Conservation (phyloP, 1,284 basidiomycete species). For the Ustilago trichophora region DNA sequence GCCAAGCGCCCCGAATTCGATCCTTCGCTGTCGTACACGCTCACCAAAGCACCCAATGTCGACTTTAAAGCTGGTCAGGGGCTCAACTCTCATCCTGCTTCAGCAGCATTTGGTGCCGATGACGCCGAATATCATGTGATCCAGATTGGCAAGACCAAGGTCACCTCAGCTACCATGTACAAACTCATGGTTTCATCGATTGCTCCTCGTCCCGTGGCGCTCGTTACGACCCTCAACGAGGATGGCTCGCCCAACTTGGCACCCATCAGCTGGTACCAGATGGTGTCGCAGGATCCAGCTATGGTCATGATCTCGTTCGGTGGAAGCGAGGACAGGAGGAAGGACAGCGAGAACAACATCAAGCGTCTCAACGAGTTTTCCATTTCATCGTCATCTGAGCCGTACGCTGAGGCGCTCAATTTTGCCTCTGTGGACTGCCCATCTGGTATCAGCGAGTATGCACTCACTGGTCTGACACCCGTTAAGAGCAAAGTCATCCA, state of each 20-base stretch:
- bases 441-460: conserved; percentile 46
- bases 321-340: conserved; percentile 38
- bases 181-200: conserved; percentile 56
- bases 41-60: conserved; percentile 36
- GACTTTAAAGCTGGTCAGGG: conserved; percentile 48
- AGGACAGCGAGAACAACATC: conserved; percentile 57
- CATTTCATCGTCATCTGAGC: conserved; percentile 48
- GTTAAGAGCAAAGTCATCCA: conserved; percentile 46
- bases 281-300: conserved; percentile 56
- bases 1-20: conserved; percentile 30
- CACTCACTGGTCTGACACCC: conserved; percentile 53
- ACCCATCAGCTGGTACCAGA: conserved; percentile 58
- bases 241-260: conserved; percentile 49
- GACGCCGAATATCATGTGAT: conserved; percentile 45
- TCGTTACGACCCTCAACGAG: conserved; percentile 51
- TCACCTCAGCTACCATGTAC: conserved; percentile 42
- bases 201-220: conserved; percentile 54
- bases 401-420: conserved; percentile 56
- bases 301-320: conserved; percentile 59
- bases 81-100: conserved; percentile 46
- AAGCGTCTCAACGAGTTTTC: conserved; percentile 45
- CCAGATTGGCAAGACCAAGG: conserved; percentile 47
- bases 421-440: conserved; percentile 57
- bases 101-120: conserved; percentile 15
- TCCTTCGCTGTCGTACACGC: conserved; percentile 31